Conservation (phyloP, 2,329 filamentous ascomycete genomes). For the Beauveria varroae region DNA sequence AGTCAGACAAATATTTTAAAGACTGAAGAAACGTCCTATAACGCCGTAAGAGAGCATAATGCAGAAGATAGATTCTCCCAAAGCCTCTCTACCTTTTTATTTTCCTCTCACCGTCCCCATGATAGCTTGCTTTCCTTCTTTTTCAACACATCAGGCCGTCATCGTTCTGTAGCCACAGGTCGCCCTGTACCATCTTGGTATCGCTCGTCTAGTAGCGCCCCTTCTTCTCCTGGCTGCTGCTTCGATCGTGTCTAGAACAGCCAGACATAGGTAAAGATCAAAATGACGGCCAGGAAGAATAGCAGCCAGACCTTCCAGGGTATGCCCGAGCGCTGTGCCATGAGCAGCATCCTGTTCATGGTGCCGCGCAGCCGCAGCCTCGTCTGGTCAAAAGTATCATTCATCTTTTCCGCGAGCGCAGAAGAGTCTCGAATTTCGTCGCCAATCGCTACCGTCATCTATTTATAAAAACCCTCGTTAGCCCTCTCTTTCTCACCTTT, state of each 20-base stretch:
- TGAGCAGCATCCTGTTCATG: conserved; percentile 94
- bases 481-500: neutral
- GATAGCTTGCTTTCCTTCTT: neutral
- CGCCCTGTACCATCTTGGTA: neutral
- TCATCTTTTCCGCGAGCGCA: conserved; percentile 88
- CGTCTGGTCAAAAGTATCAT: conserved; percentile 85
- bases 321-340: conserved; percentile 92
- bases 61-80: neutral
- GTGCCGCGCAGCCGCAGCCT: conserved; percentile 75
- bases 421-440: conserved; percentile 91
- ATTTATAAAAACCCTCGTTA: conserved; percentile 11
- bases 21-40: neutral
- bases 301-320: conserved; percentile 90
- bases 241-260: conserved; percentile 49
- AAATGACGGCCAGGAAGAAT: conserved; percentile 77
- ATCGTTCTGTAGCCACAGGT: neutral
- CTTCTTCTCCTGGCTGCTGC: neutral
- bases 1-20: neutral
- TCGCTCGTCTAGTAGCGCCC: neutral
- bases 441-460: conserved; percentile 90
- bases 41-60: neutral
- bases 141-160: neutral
- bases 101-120: neutral
- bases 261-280: conserved; percentile 92
- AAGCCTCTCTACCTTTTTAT: neutral